phyloP scores from a whole-genome alignment of 106 monocot species.

The Chionographis japonica region DNA sequence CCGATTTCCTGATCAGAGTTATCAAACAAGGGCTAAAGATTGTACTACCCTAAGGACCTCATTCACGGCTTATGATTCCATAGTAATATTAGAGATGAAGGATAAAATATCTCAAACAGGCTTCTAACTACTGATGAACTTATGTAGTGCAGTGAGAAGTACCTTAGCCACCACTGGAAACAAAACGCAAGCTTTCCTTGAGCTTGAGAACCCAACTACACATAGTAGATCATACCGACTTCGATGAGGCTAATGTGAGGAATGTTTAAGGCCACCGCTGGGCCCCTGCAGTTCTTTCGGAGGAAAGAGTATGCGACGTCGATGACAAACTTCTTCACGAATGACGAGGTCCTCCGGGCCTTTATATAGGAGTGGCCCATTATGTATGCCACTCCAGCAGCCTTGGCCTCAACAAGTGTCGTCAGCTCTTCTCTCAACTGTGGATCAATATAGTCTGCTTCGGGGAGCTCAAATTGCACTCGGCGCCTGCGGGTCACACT shows the following conservation, averaged over 20 bases:
- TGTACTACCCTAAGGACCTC: too few species aligned
- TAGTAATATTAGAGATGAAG: not conserved
- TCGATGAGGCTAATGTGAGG: conserved; percentile 90
- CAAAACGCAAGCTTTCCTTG: too few species aligned
- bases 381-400: conserved; percentile 72
- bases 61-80: not conserved
- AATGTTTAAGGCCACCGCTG: conserved; percentile 74
- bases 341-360: conserved; percentile 40
- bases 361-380: conserved; percentile 58
- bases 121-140: too few species aligned
- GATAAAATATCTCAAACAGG: not conserved
- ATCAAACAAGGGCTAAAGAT: too few species aligned
- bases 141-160: too few species aligned
- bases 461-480: conserved; percentile 31
- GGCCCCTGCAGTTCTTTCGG: conserved; percentile 85
- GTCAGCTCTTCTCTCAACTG: conserved; percentile 32
- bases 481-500: conserved; percentile 11
- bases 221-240: conserved; percentile 95
- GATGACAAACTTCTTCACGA: conserved; percentile 48
- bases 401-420: conserved; percentile 33
- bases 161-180: too few species aligned
- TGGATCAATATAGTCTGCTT: conserved; percentile 11
- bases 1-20: too few species aligned
- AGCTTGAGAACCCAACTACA: conserved; percentile 22
- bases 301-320: conserved; percentile 79